Conservation (phyloP, 2,329 filamentous ascomycete species). For the Coniosporium tulheliwenetii region DNA sequence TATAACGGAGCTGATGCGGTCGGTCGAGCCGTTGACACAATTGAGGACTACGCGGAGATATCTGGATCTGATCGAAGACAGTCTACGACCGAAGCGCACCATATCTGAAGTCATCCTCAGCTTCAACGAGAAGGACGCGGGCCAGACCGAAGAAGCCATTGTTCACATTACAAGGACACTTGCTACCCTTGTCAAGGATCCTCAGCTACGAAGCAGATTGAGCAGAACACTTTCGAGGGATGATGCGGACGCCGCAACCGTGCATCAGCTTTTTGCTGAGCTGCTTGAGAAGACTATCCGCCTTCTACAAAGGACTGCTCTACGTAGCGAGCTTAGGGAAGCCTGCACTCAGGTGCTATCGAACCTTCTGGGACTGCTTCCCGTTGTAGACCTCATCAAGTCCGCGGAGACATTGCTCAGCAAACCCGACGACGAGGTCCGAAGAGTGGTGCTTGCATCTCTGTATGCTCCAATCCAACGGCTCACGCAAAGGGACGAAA, state of each 20-base stretch:
- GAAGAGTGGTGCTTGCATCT: constrained; percentile 64
- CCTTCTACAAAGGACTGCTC: constrained; percentile 39
- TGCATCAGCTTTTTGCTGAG: constrained; percentile 18
- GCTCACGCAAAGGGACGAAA: constrained; percentile 51
- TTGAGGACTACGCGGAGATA: constrained; percentile 61
- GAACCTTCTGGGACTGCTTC: constrained; percentile 68
- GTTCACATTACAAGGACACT: constrained; percentile 22
- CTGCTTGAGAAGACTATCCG: constrained; percentile 25
- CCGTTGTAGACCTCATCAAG: constrained; percentile 77
- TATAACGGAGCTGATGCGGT: constrained; percentile 54
- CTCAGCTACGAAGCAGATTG: constrained; percentile 10
- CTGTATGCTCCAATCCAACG: constrained; percentile 66
- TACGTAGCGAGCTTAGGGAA: constrained; percentile 17
- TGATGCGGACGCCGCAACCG: constrained; percentile 6
- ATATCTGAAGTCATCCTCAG: constrained; percentile 61
- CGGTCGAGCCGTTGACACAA: constrained; percentile 61
- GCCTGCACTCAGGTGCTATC: constrained; percentile 54
- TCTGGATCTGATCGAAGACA: constrained; percentile 57
- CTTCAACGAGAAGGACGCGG: constrained; percentile 30
- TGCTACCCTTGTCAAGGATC: constrained; percentile 15
- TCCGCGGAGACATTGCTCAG: constrained; percentile 71
- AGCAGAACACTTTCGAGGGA: constrained; percentile 10
- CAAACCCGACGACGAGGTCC: constrained; percentile 54
- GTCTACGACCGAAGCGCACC: constrained; percentile 57
- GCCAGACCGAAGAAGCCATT: constrained; percentile 19